Evolutionary conservation across 352 stramenopile species (phyloP).

Genomic region (Pythium vanterpoolii): DNA sequence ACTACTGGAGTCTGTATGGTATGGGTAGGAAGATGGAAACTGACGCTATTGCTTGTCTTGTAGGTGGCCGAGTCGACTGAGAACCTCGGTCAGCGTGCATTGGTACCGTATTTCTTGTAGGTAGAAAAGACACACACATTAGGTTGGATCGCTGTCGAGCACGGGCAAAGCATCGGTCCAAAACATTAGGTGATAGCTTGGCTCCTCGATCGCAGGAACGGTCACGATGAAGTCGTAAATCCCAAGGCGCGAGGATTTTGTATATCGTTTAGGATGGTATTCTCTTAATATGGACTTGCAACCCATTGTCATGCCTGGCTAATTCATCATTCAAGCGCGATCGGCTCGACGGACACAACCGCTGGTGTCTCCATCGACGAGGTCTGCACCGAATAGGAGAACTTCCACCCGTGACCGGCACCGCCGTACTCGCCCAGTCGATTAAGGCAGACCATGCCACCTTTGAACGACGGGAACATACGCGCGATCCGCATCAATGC

Average conservation of each 20-base stretch:
- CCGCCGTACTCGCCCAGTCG: slow-evolving; percentile 65
- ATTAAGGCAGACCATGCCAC: slow-evolving; percentile 81
- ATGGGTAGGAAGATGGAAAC: background rate
- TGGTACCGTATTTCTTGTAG: slow-evolving; percentile 89
- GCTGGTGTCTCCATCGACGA: slow-evolving; percentile 45
- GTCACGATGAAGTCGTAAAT: background rate
- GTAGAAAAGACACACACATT: background rate
- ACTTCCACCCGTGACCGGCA: slow-evolving; percentile 71
- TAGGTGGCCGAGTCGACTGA: slow-evolving; percentile 80
- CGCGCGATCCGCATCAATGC: slow-evolving; percentile 50
- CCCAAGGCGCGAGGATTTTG: slow-evolving; percentile 7
- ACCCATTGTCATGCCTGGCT: background rate
- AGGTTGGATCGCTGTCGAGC: background rate
- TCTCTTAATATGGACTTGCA: background rate
- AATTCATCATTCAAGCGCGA: slow-evolving; percentile 29
- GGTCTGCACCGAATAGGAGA: slow-evolving; percentile 66
- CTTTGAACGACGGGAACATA: slow-evolving; percentile 61
- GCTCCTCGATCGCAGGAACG: slow-evolving; percentile 3
- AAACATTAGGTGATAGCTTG: slow-evolving; percentile 27
- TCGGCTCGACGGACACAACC: slow-evolving; percentile 49
- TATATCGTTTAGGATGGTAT: slow-evolving; percentile 18
- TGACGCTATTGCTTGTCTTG: background rate
- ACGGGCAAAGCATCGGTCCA: background rate
- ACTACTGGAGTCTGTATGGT: background rate
- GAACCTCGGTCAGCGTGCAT: slow-evolving; percentile 65